Base-by-base conservation (phyloP, 768 basidiomycete species). In the Amanita polypyramis region DNA sequence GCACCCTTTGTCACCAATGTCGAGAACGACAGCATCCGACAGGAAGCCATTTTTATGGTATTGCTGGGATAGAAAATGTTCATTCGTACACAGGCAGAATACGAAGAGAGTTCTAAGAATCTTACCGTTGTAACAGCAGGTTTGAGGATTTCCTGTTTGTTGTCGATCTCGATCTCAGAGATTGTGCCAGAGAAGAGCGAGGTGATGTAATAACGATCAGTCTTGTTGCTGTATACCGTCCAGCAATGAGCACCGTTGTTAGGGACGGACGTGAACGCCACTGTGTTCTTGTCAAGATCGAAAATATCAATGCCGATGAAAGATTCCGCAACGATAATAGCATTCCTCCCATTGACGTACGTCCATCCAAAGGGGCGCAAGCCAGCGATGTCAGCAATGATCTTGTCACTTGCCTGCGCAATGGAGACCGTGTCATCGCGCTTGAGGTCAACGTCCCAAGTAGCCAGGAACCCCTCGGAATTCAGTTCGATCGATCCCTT, bases 331-430 rank as follows among this genome's bases (percentile, higher is more conserved):
- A 65, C 66, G 7, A 72, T 56, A 41, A 70, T 57, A 6, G 69
- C 68, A 32, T 67, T 64, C 59, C 64, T 65, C 14, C 63, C 63
- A 52, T 65, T 56, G 36, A 72, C 65, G 41, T 69, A 43, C 5
- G 65, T 67, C 70, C 75, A 67, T n/a, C 68, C 68, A 64, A 76
- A 77, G 1, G 74, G 74, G 14, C 74, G 64, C 1, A 70, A 58
- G 5, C 74, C 75, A 27, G 72, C 72, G 11, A 54, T 46, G 2
- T 66, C 53, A 10, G 71, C 65, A 21, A 72, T 52, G 7, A 62
- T 57, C 47, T 57, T 58, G 60, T 56, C 52, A 15, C 70, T 69
- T 47, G 71, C 60, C 29, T 55, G 29, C 2, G 74, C 73, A 32
- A 76, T 66, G 7, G 68, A 65, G n/a, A 70, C 72, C 11, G 66